Base-by-base conservation (phyloP, 208 protist species). In the Trypanosoma lewisi region DNA sequence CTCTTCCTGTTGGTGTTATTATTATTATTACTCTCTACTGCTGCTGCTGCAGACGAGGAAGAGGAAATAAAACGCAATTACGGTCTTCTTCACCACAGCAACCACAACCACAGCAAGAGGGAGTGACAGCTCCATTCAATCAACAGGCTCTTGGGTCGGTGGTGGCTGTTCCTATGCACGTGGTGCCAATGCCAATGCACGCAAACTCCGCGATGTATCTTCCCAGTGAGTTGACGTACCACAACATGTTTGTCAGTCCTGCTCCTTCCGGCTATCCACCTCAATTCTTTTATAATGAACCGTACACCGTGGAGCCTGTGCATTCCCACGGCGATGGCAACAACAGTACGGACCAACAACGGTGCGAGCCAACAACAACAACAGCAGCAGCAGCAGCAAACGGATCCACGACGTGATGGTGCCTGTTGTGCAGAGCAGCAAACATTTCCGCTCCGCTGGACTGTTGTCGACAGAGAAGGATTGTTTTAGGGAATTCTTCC, bases 21-120 rank as follows among this genome's bases (percentile, higher is more conserved):
- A 23, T 36, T 36, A 34, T 9, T 36, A 27, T 9, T 49, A 36
- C 11, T 23, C 25, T 8, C 60, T 56, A 25, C 45, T 57, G 57
- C 66, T 47, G 51, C n/a, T 34, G 55, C 7, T 45, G 42, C 55
- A 39, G 55, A 39, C 54, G 45, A 25, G 17, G 25, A 23, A 7
- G 12, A 3, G 31, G 17, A 42, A 54, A 39, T 23, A 28, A 0
- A 23, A 25, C 2, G 1, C 25, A 54, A 28, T 6, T 6, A 37
- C n/a, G n/a, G n/a, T n/a, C n/a, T n/a, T n/a, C n/a, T n/a, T 19
- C n/a, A 30, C 12, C 48, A 11, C 30, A 48, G 14, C 62, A 27
- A 4, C 19, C 53, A 30, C 39, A 8, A n/a, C 16, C 23, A 36
- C 62, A 31, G 17, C 27, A 55, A 17, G 25, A 33, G 30, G 12